phyloP scores from a whole-genome alignment of 2,329 filamentous ascomycete genomes.

The Alternaria novae-zelandiae region DNA sequence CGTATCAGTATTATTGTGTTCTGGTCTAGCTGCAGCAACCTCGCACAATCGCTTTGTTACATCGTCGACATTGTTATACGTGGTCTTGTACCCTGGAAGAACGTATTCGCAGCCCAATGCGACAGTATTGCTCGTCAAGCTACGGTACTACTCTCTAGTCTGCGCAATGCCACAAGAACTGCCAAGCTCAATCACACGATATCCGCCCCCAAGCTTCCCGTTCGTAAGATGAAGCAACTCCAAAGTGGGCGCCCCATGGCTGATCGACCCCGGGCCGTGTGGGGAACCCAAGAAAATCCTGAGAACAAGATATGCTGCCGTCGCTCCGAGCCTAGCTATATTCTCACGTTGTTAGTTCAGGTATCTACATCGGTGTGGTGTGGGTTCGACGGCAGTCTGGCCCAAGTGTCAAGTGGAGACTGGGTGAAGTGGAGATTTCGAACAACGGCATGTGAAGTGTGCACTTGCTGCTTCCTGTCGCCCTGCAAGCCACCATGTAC shows the following conservation, averaged over 20 bases:
- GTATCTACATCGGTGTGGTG: background rate
- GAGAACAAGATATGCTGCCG: slow-evolving; percentile 2
- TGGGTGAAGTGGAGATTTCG: background rate
- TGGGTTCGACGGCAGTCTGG: background rate
- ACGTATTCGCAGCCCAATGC: background rate
- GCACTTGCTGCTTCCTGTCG: background rate
- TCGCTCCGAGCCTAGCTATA: background rate
- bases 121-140: background rate
- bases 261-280: background rate
- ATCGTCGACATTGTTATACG: background rate
- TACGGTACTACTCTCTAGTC: background rate
- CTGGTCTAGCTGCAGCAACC: background rate
- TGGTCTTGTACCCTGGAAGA: background rate
- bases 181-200: background rate
- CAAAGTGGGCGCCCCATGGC: background rate
- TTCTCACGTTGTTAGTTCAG: background rate
- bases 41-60: background rate
- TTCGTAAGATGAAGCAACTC: background rate
- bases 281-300: background rate
- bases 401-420: background rate
- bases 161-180: background rate
- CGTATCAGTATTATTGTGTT: background rate
- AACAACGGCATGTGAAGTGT: background rate
- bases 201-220: background rate
- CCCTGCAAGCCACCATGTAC: slow-evolving; percentile 1